phyloP scores from a whole-genome alignment of 2,329 filamentous ascomycete species.

The Drechslera avenae region DNA sequence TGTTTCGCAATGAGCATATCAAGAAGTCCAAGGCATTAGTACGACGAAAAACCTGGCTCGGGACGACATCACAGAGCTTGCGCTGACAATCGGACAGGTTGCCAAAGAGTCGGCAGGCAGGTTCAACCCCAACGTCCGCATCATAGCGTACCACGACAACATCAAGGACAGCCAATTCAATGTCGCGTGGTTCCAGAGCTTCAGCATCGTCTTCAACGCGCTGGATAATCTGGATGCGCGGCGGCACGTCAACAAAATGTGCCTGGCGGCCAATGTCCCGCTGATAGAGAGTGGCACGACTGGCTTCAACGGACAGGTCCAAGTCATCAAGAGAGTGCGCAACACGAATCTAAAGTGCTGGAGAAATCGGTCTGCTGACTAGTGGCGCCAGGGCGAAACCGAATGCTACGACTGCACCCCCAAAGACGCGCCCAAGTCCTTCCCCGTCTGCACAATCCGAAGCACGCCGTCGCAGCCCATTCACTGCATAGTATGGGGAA shows the following conservation, averaged over 20 bases:
- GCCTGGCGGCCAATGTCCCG: conserved; percentile 85
- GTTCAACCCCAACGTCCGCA: conserved; percentile 87
- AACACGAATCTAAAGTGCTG: not conserved
- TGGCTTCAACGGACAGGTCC: conserved; percentile 96
- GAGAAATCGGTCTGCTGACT: conserved; percentile 4
- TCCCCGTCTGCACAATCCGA: conserved; percentile 95
- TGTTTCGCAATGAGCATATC: conserved; percentile 96
- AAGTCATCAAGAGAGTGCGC: conserved; percentile 82
- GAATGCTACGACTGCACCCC: conserved; percentile 95
- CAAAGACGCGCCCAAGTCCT: conserved; percentile 89
- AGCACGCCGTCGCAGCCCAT: conserved; percentile 96
- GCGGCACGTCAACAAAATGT: conserved; percentile 97
- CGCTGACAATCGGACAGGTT: conserved; percentile 61
- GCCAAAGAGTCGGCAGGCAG: conserved; percentile 88
- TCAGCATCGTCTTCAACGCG: conserved; percentile 91
- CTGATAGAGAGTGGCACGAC: conserved; percentile 96
- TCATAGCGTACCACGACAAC: conserved; percentile 89
- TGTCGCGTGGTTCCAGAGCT: conserved; percentile 83
- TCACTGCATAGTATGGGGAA: conserved; percentile 98
- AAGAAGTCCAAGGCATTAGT: conserved; percentile 95
- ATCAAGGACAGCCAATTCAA: conserved; percentile 91
- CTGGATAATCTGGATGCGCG: conserved; percentile 94
- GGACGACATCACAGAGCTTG: not conserved
- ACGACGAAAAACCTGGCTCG: conserved; percentile 20
- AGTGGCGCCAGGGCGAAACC: conserved; percentile 66